phyloP scores from a whole-genome alignment of 306 rosid genomes.

The Inga laurina region DNA sequence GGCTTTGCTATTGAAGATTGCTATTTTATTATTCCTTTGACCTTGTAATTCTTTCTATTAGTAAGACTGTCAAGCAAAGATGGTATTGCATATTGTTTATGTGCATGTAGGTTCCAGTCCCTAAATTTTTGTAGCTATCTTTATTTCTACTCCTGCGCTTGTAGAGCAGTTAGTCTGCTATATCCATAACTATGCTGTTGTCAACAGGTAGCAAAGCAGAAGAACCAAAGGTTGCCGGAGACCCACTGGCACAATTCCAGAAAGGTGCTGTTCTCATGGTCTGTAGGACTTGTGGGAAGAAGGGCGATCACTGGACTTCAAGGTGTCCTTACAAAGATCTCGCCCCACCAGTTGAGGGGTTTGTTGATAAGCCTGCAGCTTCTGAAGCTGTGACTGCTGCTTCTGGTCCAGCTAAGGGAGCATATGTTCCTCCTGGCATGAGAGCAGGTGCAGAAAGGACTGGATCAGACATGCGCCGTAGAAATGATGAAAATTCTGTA shows the following conservation, averaged over 20 bases:
- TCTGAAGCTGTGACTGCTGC: constrained; percentile 47
- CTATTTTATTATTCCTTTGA: neutral
- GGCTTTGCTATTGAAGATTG: neutral
- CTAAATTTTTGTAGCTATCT: neutral
- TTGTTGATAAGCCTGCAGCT: constrained; percentile 59
- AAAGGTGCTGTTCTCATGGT: constrained; percentile 90
- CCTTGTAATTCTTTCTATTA: neutral
- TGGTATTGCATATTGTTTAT: neutral
- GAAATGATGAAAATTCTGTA: constrained; percentile 95
- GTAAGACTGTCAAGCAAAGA: neutral
- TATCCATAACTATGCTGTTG: constrained; percentile 14
- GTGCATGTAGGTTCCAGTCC: neutral
- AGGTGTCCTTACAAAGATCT: constrained; percentile 96
- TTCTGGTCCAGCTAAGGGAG: constrained; percentile 51
- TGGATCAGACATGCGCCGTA: constrained; percentile 85
- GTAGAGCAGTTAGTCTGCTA: neutral
- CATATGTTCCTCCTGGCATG: constrained; percentile 84
- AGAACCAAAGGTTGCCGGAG: constrained; percentile 70
- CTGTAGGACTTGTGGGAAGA: constrained; percentile 91
- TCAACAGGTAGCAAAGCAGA: constrained; percentile 72
- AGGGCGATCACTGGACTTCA: constrained; percentile 98
- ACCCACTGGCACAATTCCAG: constrained; percentile 52
- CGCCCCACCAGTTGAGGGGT: constrained; percentile 56
- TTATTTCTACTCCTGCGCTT: neutral
- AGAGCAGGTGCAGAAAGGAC: constrained; percentile 77